These are phyloP conservation scores for Andrographis paniculata DNA, from an alignment of 305 asterid species.

Conservation along the genomic window DNA sequence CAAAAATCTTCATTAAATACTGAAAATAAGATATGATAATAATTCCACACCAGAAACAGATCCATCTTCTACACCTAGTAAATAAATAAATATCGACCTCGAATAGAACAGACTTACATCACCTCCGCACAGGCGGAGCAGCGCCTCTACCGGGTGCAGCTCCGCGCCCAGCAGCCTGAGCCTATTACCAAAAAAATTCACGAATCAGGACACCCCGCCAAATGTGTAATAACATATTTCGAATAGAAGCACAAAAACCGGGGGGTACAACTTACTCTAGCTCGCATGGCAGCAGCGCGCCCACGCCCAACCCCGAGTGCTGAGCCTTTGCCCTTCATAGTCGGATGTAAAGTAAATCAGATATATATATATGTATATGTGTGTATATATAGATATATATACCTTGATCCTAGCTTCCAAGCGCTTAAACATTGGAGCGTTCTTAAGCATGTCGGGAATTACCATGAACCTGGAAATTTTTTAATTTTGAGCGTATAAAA, in stretches of 20 bases:
- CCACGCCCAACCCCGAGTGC: constrained; percentile 95
- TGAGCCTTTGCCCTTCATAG: constrained; percentile 80
- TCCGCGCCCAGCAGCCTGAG: constrained; percentile 89
- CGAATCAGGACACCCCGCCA: constrained; percentile 5
- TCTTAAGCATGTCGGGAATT: constrained; percentile 93
- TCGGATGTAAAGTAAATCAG: constrained; percentile 4
- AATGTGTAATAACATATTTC: background rate
- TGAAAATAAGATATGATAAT: too few species aligned
- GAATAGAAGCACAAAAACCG: background rate
- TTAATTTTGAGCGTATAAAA: constrained; percentile 2
- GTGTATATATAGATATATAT: constrained; percentile 6
- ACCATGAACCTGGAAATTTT: constrained; percentile 71
- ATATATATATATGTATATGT: constrained; percentile 6
- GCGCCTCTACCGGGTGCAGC: constrained; percentile 76
- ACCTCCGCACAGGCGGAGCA: constrained; percentile 79
- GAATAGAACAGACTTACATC: constrained; percentile 17
- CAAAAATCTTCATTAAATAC: too few species aligned
- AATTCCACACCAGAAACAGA: too few species aligned
- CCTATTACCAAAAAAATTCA: constrained; percentile 32
- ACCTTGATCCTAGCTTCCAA: constrained; percentile 94
- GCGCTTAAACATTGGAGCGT: constrained; percentile 95
- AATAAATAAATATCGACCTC: too few species aligned
- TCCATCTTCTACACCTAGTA: too few species aligned
- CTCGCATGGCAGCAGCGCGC: constrained; percentile 93
- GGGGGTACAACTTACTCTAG: constrained; percentile 46